Percentiles rank a stretch among this genome's conserved stretches.
These are phyloP conservation scores for Daldinia bambusicola DNA, from an alignment of 495 filamentous ascomycete genomes.

Conservation along the genomic window DNA sequence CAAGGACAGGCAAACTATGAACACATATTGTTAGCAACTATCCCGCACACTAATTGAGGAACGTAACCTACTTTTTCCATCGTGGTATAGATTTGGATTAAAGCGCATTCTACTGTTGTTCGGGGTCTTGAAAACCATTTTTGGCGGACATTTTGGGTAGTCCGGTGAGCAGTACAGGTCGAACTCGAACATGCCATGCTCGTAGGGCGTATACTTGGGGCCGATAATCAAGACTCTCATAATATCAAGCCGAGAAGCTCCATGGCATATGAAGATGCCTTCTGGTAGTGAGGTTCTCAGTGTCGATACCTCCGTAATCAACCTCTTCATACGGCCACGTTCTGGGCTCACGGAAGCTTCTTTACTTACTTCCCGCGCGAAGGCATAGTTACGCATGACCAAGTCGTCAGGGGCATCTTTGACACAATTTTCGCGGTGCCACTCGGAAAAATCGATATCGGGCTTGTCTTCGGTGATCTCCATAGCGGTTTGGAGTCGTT, in stretches of 20 bases:
- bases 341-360: not conserved
- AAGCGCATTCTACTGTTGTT: conserved; percentile 57
- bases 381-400: conserved; percentile 46
- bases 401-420: conserved; percentile 51
- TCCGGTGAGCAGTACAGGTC: conserved; percentile 60
- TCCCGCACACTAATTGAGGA: not conserved
- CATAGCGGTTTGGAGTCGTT: conserved; percentile 15
- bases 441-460: conserved; percentile 34
- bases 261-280: conserved; percentile 68
- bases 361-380: conserved; percentile 4
- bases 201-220: conserved; percentile 67
- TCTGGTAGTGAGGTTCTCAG: conserved; percentile 63
- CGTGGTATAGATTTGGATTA: conserved; percentile 69
- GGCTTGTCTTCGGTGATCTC: conserved; percentile 16
- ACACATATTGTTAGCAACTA: conserved; percentile 35
- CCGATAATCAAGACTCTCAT: conserved; percentile 70
- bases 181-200: conserved; percentile 70
- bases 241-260: conserved; percentile 62
- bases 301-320: conserved; percentile 63
- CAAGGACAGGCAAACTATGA: conserved; percentile 65
- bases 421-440: conserved; percentile 54
- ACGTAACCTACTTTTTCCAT: conserved; percentile 61
- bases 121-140: conserved; percentile 62
- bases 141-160: conserved; percentile 63
- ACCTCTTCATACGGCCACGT: conserved; percentile 58